phyloP scores from a whole-genome alignment of 1,139 yeast species.

The Geotrichum europaeum region DNA sequence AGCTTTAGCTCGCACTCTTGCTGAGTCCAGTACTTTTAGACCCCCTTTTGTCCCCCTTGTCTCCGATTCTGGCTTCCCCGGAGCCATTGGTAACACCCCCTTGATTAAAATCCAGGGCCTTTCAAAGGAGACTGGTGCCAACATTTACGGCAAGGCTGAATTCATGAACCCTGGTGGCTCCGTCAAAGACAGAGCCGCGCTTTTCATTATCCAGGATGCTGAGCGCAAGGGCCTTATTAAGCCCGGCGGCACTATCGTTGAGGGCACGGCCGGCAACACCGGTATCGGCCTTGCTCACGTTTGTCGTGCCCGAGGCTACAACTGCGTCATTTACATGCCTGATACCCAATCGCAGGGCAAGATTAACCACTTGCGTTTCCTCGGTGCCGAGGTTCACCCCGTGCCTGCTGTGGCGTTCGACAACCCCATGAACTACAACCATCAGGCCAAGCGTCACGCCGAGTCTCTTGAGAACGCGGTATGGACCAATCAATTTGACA shows the following conservation, averaged over 20 bases:
- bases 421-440: constrained; percentile 77
- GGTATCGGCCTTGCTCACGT: constrained; percentile 90
- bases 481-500: constrained; percentile 91
- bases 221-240: constrained; percentile 59
- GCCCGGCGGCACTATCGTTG: constrained; percentile 68
- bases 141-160: constrained; percentile 84
- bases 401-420: constrained; percentile 85
- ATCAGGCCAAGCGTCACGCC: constrained; percentile 80
- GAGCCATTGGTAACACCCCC: constrained; percentile 87
- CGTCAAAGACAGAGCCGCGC: constrained; percentile 86
- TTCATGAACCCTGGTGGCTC: constrained; percentile 95
- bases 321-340: constrained; percentile 84
- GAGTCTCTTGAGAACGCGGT: constrained; percentile 68
- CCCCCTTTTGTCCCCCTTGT: constrained; percentile 56
- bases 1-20: background rate
- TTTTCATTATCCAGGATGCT: constrained; percentile 71
- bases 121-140: constrained; percentile 59
- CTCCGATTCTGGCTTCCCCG: constrained; percentile 57
- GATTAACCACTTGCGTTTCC: constrained; percentile 60
- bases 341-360: constrained; percentile 77
- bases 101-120: constrained; percentile 58
- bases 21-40: constrained; percentile 16
- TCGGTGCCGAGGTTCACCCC: constrained; percentile 83
- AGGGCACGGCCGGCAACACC: constrained; percentile 75
- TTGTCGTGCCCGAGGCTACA: constrained; percentile 76